phyloP scores from a whole-genome alignment of 2,329 filamentous ascomycete genomes.

The Pezicula radicicola region DNA sequence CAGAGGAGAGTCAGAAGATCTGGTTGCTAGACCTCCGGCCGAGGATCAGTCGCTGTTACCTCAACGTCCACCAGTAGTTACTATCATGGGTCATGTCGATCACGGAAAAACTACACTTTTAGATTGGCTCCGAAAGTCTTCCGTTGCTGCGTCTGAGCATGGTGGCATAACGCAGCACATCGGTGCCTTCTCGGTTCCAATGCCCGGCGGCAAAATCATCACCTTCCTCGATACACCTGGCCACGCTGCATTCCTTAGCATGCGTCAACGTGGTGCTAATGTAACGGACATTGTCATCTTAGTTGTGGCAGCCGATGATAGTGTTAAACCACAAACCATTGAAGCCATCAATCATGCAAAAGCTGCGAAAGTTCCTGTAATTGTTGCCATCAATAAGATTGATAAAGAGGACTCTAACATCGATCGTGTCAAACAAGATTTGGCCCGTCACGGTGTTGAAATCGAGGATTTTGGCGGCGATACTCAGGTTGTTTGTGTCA shows the following conservation, averaged over 20 bases:
- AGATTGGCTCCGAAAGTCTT: slow-evolving; percentile 90
- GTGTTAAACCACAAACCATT: slow-evolving; percentile 94
- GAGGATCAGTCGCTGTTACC: slow-evolving; percentile 69
- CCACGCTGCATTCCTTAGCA: slow-evolving; percentile 91
- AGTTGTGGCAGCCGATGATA: slow-evolving; percentile 94
- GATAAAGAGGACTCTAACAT: slow-evolving; percentile 82
- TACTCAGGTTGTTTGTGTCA: slow-evolving; percentile 86
- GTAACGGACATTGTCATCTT: slow-evolving; percentile 96
- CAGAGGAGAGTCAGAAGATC: slow-evolving; percentile 61
- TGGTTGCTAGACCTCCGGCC: slow-evolving; percentile 65
- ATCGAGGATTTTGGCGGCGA: slow-evolving; percentile 96
- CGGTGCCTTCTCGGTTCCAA: slow-evolving; percentile 88
- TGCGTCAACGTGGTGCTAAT: slow-evolving; percentile 92
- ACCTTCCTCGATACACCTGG: slow-evolving; percentile 97
- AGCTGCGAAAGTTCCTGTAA: slow-evolving; percentile 84
- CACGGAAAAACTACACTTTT: slow-evolving; percentile 97
- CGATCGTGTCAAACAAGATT: slow-evolving; percentile 83
- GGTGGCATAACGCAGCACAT: slow-evolving; percentile 99
- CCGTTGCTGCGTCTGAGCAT: slow-evolving; percentile 85
- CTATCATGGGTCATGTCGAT: slow-evolving; percentile 99
- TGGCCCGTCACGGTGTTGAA: slow-evolving; percentile 78
- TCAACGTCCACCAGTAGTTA: slow-evolving; percentile 84
- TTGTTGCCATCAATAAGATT: slow-evolving; percentile 96
- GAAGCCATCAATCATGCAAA: slow-evolving; percentile 95
- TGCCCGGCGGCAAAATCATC: slow-evolving; percentile 84